Conservation (phyloP, 192 early-diverging fungal genomes). For the Chytriomyces confervae region DNA sequence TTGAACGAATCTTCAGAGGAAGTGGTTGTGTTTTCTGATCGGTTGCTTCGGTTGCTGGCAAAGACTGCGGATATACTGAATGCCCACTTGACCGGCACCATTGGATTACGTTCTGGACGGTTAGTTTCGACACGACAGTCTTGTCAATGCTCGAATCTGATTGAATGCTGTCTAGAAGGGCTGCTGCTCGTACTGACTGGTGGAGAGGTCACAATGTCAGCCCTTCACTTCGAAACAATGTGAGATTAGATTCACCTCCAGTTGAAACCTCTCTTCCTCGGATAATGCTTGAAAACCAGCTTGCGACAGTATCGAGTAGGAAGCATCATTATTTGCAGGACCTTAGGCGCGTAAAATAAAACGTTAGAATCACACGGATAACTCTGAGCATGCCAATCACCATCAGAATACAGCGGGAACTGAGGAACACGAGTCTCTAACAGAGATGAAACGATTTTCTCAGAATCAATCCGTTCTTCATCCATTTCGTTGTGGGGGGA, state of each 20-base stretch:
- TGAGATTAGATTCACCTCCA: too few relatives aligned
- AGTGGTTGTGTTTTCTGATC: background rate
- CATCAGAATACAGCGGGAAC: conserved; percentile 4
- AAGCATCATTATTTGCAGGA: too few relatives aligned
- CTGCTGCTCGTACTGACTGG: conserved; percentile 5
- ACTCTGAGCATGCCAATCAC: background rate
- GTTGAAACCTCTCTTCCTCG: too few relatives aligned
- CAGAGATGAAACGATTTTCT: background rate
- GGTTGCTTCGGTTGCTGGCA: background rate
- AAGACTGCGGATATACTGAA: background rate
- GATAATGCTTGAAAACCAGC: too few relatives aligned
- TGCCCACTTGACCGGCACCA: conserved; percentile 2
- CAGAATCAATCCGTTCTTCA: background rate
- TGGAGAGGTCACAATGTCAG: too few relatives aligned
- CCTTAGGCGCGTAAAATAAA: too few relatives aligned
- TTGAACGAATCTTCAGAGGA: background rate
- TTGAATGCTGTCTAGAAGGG: background rate
- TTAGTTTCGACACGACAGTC: background rate
- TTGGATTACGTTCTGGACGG: background rate
- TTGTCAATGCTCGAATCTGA: conserved; percentile 6
- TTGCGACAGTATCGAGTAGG: too few relatives aligned
- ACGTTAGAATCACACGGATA: too few relatives aligned
- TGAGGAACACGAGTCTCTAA: conserved; percentile 1
- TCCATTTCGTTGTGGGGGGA: too few relatives aligned
- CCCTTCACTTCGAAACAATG: too few relatives aligned